Base-by-base conservation (phyloP, 2,329 filamentous ascomycete species). In the Epichloe sp. region DNA sequence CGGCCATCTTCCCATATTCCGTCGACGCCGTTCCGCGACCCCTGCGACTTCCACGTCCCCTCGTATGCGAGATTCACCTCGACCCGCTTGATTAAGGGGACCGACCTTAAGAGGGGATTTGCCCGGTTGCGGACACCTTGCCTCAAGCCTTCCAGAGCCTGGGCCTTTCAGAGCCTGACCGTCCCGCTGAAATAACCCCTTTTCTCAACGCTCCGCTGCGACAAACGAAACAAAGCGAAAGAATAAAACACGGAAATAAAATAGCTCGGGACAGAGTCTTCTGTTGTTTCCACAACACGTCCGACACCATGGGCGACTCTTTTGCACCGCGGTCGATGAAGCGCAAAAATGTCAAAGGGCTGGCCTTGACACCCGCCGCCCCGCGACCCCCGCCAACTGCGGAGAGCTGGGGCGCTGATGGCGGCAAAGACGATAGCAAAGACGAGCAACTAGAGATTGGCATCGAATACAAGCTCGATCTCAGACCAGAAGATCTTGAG, bases 291-390 rank as follows among this genome's bases (percentile, higher is more conserved):
- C 23, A 17, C 26, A 34, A 12, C 26, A 6, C 12, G 23, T 46
- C 44, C 49, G 21, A 37, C 65, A 67, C 57, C 65, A 84, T 84
- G 81, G 76, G 77, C 60, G 80, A 83, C 62, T 63, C 71, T 36
- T 82, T 83, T 59, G 78, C 78, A 56, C 78, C 78, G 70, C 79
- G 80, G 70, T 94, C 93, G 55, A 86, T 98, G 83, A 97, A 96
- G 83, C 85, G 91, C 77, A 96, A 97, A 80, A 98, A 98, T 68
- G 86, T 95, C 69, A 97, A 97, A 74, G 91, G 90, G 38, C 83
- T 98, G 48, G 90, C 89, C 58, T 76, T 98, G 64, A 90, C 82
- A 62, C 83, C 87, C 47, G 82, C 85, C 23, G 78, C 85, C 45
- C 84, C 88, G 42, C 88, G 88, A 55, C 74, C 80, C 47, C 72